phyloP scores from a whole-genome alignment of 768 basidiomycete genomes.

The Suillus fuscotomentosus region DNA sequence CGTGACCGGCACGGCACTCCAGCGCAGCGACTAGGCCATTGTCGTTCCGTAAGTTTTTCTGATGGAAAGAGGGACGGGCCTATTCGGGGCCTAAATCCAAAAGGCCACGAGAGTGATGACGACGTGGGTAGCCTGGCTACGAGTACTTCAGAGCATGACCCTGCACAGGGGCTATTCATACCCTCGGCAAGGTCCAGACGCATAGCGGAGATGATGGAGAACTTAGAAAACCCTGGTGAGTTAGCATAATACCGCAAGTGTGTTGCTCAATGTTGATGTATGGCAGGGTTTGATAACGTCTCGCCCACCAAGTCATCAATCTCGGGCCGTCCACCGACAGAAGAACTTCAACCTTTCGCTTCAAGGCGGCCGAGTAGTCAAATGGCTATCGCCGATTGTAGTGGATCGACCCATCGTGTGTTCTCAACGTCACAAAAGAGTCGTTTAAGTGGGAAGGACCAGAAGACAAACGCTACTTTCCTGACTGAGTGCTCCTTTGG shows the following conservation, averaged over 20 bases:
- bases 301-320: constrained; percentile 57
- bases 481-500: constrained; percentile 97
- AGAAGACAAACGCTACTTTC: constrained; percentile 57
- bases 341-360: constrained; percentile 47
- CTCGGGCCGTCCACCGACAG: constrained; percentile 39
- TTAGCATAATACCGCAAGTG: constrained; percentile 8
- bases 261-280: constrained; percentile 9
- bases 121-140: constrained; percentile 22
- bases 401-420: constrained; percentile 34
- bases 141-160: constrained; percentile 18
- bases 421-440: constrained; percentile 46
- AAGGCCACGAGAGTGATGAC: constrained; percentile 38
- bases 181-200: constrained; percentile 75
- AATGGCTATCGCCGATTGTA: constrained; percentile 21
- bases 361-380: constrained; percentile 39
- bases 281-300: constrained; percentile 41
- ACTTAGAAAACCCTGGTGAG: constrained; percentile 68
- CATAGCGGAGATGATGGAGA: constrained; percentile 77
- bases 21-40: constrained; percentile 46
- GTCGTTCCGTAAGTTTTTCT: constrained; percentile 95
- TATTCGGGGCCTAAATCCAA: constrained; percentile 59
- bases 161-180: constrained; percentile 30
- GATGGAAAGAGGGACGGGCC: constrained; percentile 90
- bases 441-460: constrained; percentile 32
- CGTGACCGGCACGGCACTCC: constrained; percentile 55